Evolutionary conservation across 805 yeast species (phyloP).

Genomic region (Saccharomycopsis schoenii): DNA sequence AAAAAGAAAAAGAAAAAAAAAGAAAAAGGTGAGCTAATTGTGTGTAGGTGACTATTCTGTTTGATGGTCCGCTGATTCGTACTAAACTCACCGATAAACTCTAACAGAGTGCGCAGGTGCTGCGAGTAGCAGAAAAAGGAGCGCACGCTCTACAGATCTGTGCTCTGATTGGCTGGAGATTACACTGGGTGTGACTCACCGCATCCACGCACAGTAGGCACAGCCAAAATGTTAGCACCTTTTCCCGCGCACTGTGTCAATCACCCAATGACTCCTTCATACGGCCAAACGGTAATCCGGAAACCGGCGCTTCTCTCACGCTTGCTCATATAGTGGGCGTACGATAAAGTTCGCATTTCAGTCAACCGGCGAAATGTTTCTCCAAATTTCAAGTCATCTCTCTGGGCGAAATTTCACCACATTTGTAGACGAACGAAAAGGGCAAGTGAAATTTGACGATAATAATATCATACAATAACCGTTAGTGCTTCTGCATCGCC

Average conservation of each 20-base stretch:
- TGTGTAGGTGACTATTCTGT: too few species aligned
- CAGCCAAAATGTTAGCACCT: neutral
- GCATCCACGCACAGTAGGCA: neutral
- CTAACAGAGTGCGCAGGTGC: neutral
- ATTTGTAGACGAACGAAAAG: too few species aligned
- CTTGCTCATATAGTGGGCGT: neutral
- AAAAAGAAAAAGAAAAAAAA: neutral
- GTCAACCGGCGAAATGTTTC: neutral
- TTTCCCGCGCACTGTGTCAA: constrained; percentile 3
- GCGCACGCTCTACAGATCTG: neutral
- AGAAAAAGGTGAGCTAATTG: neutral
- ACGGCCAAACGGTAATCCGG: neutral
- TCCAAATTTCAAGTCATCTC: neutral
- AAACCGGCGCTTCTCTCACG: neutral
- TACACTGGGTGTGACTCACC: neutral
- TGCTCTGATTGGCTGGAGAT: neutral
- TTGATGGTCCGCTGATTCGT: too few species aligned
- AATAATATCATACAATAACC: too few species aligned
- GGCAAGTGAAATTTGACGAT: too few species aligned
- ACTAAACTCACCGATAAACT: neutral
- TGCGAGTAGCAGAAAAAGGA: neutral
- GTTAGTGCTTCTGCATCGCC: too few species aligned
- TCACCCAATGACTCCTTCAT: neutral
- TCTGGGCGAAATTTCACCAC: too few species aligned
- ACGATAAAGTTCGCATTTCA: neutral